Percentiles rank a stretch among this genome's conserved stretches.
Conservation (phyloP, 2,329 filamentous ascomycete species). For the Canariomyces notabilis region DNA sequence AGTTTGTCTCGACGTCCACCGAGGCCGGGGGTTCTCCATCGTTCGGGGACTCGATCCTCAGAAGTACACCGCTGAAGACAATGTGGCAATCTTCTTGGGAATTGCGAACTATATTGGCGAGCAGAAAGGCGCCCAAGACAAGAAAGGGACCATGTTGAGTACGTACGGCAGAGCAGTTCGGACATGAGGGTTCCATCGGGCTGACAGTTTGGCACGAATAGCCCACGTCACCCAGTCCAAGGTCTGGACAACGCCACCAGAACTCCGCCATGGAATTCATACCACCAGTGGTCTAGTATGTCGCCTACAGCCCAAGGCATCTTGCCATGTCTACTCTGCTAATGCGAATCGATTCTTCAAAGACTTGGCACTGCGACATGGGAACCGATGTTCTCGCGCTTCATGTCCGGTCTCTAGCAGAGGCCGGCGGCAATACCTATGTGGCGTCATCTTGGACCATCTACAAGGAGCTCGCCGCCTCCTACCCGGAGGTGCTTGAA, state of each 20-base stretch:
- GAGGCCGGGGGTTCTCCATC: constrained; percentile 47
- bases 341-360: neutral
- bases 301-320: neutral
- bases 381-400: constrained; percentile 46
- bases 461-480: constrained; percentile 38
- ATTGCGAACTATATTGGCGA: constrained; percentile 53
- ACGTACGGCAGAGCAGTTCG: constrained; percentile 31
- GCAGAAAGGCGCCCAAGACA: constrained; percentile 46
- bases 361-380: constrained; percentile 50
- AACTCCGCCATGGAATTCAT: constrained; percentile 46
- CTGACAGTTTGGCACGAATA: constrained; percentile 19
- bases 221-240: constrained; percentile 46
- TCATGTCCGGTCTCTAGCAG: constrained; percentile 41
- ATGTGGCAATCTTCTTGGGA: constrained; percentile 51
- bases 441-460: constrained; percentile 40
- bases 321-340: constrained; percentile 6
- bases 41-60: constrained; percentile 48
- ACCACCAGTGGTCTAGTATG: constrained; percentile 42
- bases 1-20: constrained; percentile 35
- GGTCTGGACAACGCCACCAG: constrained; percentile 39
- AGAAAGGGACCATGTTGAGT: constrained; percentile 45
- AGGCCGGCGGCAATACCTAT: constrained; percentile 41
- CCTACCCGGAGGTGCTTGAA: constrained; percentile 35
- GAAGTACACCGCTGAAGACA: constrained; percentile 48
- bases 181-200: neutral